Base-by-base conservation (phyloP, 257 asterid genomes). In the Lavandula angustifolia region DNA sequence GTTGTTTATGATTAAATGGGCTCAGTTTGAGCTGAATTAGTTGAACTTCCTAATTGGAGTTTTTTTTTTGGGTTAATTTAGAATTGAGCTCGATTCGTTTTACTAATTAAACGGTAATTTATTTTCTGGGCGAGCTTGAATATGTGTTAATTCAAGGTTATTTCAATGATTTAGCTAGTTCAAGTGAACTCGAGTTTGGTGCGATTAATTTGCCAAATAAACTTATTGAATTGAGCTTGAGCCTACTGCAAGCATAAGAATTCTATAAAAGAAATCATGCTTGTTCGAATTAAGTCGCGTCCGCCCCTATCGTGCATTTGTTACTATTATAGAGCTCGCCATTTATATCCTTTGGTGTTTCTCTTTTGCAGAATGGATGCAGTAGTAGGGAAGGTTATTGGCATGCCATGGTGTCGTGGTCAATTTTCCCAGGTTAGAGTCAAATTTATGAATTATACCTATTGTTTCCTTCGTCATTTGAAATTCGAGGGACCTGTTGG, bases 391-490 rank as follows among this genome's bases (percentile, higher is more conserved):
- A 81, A 78, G 73, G 60, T 69, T 59, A 75, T 81, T 14, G 79
- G 83, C 51, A 72, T 73, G 79, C 37, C 83, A 9, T 70, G 79
- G 67, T 68, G 74, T 37, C 71, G 79, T 18, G 69, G 79, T 34
- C 81, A 69, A 49, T 72, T 78, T 7, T 55, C 75, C 9, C 83
- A 72, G 86, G 86, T 81, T 41, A 56, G 76, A 14, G 75, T 57
- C 65, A 62, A 64, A 51, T 63, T 49, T 17, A 37, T 68, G 9
- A 22, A 22, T 22, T 22, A 1, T 22, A 22, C 27, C 9, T 9
- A 10, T 37, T 7, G 14, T 13, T 29, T 22, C 14, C 37, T 48
- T 63, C 67, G 32, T 76, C 16, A 35, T 51, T 69, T 53, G 70
- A 47, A 62, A 72, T 51, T 68, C 64, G 10, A 54, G 48, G 61